Evolutionary conservation across 768 basidiomycete genomes (phyloP).

Genomic region (Trametes maxima): DNA sequence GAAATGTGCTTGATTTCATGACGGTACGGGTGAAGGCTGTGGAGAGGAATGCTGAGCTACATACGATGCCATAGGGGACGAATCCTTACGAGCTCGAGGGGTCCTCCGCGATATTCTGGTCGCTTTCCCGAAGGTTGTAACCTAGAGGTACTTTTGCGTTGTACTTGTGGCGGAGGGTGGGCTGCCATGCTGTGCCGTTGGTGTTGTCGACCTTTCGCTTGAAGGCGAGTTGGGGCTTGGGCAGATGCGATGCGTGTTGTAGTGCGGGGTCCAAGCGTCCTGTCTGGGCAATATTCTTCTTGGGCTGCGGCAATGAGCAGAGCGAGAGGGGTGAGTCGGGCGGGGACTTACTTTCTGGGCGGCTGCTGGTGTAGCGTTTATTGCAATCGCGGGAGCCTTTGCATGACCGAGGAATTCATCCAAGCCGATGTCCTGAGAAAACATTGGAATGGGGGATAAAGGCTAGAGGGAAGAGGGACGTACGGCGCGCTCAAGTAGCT

Average conservation of each 20-base stretch:
- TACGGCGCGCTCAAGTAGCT: constrained; percentile 81
- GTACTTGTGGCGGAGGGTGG: constrained; percentile 73
- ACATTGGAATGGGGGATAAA: background rate
- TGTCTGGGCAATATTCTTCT: constrained; percentile 38
- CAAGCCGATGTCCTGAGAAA: constrained; percentile 75
- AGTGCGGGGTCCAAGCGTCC: constrained; percentile 61
- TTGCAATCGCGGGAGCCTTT: constrained; percentile 64
- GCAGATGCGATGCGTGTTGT: constrained; percentile 72
- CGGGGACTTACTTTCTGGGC: constrained; percentile 19
- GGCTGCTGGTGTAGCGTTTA: constrained; percentile 43
- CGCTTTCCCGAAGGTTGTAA: constrained; percentile 47
- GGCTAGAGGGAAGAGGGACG: background rate
- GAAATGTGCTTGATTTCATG: constrained; percentile 79
- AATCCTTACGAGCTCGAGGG: constrained; percentile 35
- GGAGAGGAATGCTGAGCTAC: background rate
- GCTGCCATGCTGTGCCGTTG: constrained; percentile 61
- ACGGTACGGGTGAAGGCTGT: constrained; percentile 71
- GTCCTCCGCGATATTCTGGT: constrained; percentile 20
- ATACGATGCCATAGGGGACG: no score
- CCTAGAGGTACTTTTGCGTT: constrained; percentile 86
- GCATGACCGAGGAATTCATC: constrained; percentile 76
- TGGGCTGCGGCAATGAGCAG: constrained; percentile 19
- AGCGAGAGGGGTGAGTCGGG: background rate
- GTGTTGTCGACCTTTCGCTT: constrained; percentile 59
- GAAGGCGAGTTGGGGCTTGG: constrained; percentile 85